Base-by-base conservation (phyloP, 345 rosid species). In the Gossypium sturtianum region DNA sequence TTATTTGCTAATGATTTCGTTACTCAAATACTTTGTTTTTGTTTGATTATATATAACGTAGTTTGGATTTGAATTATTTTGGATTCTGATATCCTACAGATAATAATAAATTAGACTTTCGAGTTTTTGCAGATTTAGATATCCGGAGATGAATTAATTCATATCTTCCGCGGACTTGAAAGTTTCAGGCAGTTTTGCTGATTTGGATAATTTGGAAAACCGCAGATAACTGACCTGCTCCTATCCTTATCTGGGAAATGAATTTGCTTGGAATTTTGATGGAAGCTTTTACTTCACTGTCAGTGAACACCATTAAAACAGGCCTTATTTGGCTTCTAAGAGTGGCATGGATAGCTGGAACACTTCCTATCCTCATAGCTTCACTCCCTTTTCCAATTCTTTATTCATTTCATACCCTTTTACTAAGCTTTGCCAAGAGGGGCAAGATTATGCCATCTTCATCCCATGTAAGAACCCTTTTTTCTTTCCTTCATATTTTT, bases 281-380 rank as follows among this genome's bases (percentile, higher is more conserved):
- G 7, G 68, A 51, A 17, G 25, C n/a, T n/a, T 6, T 51, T n/a
- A 3, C 12, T 73, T 61, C 12, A 4, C 60, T 54, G 12, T 48
- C 69, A 4, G 7, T 52, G 23, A 4, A 34, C 48, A 5, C 59
- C 60, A 74, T 34, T 19, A 44, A 74, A 20, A 16, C 25, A 20
- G 12, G 61, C 34, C 41, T 74, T 48, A 25, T 49, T 53, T 48
- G 76, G 52, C 22, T 52, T 59, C 69, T 61, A 7, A 60, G 76
- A 20, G 68, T 29, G 27, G 76, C 27, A 7, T 73, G 76, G 76
- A 15, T 63, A 11, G 63, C 76, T 49, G 76, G 76, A 12, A 74
- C 61, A n/a, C 70, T 74, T 12, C 71, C 76, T 52, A 48, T 74
- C 2, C 71, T 74, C 49, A 2, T 63, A 20, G 71, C 71, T 63